Conservation (phyloP, 139 green algal genomes). For the Tetradesmus obliquus region DNA sequence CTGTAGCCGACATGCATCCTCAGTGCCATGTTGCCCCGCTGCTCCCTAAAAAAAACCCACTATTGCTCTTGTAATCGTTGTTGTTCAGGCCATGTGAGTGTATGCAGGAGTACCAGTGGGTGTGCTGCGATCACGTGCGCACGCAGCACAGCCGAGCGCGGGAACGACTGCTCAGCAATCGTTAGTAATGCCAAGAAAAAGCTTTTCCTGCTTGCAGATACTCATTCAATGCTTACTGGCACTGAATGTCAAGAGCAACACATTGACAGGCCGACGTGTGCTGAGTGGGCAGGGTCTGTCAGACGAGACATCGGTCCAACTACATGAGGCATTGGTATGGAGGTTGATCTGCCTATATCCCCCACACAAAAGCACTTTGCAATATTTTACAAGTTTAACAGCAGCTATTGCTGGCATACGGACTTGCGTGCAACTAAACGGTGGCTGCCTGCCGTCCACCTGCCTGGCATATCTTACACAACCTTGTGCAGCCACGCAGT, state of each 20-base stretch:
- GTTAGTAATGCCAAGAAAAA: no score
- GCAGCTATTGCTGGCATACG: not conserved
- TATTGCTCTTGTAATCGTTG: no score
- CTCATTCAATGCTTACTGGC: not conserved
- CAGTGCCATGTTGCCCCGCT: no score
- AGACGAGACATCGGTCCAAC: not conserved
- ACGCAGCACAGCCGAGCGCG: not conserved
- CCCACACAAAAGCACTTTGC: not conserved
- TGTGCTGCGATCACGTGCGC: not conserved
- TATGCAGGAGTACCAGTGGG: no score
- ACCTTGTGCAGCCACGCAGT: not conserved
- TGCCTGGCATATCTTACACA: not conserved
- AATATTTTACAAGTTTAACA: not conserved
- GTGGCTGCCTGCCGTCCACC: not conserved
- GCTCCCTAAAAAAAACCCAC: no score
- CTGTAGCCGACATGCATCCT: not conserved
- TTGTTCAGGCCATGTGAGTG: no score
- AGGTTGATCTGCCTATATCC: not conserved
- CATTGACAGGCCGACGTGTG: not conserved
- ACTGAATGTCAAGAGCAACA: not conserved
- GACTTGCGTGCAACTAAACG: not conserved
- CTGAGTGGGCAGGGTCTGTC: not conserved
- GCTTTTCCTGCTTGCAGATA: no score
- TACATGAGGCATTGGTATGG: not conserved
- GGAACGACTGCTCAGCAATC: no score